phyloP scores from a whole-genome alignment of 768 basidiomycete genomes.

The Rhodotorula paludigena region DNA sequence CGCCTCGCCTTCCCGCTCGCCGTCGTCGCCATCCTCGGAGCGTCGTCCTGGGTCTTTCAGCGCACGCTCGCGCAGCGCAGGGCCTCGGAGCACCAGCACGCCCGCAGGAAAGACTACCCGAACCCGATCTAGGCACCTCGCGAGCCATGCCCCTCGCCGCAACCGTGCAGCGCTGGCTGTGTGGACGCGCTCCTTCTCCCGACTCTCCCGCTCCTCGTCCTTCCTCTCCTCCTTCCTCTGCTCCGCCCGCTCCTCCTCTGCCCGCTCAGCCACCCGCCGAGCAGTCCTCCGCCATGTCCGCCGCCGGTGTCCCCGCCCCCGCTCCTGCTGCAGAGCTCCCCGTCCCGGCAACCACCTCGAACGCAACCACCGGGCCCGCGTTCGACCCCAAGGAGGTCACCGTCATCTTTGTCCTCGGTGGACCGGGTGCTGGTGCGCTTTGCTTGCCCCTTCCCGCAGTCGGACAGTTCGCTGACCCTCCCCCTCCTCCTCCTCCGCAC shows the following conservation, averaged over 20 bases:
- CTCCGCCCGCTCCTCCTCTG: not conserved
- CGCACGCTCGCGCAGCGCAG: not conserved
- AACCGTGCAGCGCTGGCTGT: not conserved
- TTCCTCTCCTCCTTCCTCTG: not conserved
- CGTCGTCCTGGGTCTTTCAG: not conserved
- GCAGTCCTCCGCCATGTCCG: not conserved
- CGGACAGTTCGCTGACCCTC: not conserved
- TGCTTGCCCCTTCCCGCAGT: slow-evolving; percentile 1
- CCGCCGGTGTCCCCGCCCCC: not conserved
- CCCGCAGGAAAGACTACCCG: slow-evolving; percentile 14
- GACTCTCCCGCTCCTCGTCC: too few species aligned
- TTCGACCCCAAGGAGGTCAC: slow-evolving; percentile 71
- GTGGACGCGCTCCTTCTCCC: not conserved
- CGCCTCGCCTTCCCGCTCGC: slow-evolving; percentile 7
- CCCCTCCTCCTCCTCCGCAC: not conserved
- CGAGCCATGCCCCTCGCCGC: not conserved
- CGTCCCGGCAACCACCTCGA: not conserved
- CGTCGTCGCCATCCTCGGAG: slow-evolving; percentile 13
- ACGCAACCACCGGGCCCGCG: slow-evolving; percentile 43
- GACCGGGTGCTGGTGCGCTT: slow-evolving; percentile 79
- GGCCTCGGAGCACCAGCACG: not conserved
- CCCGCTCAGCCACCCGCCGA: not conserved
- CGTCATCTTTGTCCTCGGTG: slow-evolving; percentile 92
- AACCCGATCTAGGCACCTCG: not conserved
- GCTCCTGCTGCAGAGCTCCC: slow-evolving; percentile 18